Base-by-base conservation (phyloP, 2,329 filamentous ascomycete species). In the Drechslera avenae region DNA sequence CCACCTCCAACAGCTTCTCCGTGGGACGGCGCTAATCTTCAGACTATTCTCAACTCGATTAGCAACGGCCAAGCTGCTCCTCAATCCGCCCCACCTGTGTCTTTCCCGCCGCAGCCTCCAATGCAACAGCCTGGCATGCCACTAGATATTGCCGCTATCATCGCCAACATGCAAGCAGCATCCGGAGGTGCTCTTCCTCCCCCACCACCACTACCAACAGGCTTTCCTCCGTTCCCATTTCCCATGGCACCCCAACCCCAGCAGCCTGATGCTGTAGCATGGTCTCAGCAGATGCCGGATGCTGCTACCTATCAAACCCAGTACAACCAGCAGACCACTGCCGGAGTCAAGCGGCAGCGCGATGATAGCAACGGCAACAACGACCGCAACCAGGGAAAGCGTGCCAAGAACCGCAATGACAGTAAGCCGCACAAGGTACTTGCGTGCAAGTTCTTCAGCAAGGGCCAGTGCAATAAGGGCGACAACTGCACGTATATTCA, bases 401-500 rank as follows among this genome's bases (percentile, higher is more conserved):
- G 60, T 43, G 62, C 60, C 45, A 69, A 67, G 47, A 56, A 53
- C 13, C 56, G 50, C 4, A 43, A 36, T 10, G 54, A 55, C 18
- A 56, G 66, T n/a, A 58, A 64, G 17, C 71, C 71, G 7, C 70
- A 74, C 57, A 75, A 74, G 46, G 67, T 74, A 5, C 58, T 72
- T 64, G 80, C 86, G 4, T 90, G 88, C 70, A 81, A 81, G 16
- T 91, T 89, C 70, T 90, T 80, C 78, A 80, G 83, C 50, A 83
- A 88, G 66, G 87, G 87, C 12, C 86, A 86, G 66, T 90, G 88
- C 73, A 84, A 83, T 5, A 86, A 89, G 67, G 88, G 88, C 17
- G 86, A 87, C 30, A 85, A 85, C 63, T 90, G 88, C 75, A 90
- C 87, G 2, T 91, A 87, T 71, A 81, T 87, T 48, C 88, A 91